Evolutionary conservation across 2,329 filamentous ascomycete species (phyloP).

Genomic region (Ceratocystiopsis minuta): DNA sequence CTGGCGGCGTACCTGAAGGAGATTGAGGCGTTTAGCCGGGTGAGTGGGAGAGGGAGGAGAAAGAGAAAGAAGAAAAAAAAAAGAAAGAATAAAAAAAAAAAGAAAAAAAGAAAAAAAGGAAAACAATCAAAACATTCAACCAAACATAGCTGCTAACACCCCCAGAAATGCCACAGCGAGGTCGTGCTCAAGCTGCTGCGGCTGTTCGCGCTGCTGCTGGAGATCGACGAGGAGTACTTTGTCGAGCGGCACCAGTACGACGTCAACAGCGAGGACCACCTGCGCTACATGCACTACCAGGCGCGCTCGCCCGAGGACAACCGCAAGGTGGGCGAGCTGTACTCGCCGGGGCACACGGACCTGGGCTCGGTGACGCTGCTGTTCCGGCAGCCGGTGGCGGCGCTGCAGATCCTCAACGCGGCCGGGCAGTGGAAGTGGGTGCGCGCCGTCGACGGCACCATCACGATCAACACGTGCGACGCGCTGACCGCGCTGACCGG

Average conservation of each 20-base stretch:
- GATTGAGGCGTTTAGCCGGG: conserved; percentile 31
- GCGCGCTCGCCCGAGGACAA: conserved; percentile 18
- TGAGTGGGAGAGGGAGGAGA: neutral
- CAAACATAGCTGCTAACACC: too few species aligned
- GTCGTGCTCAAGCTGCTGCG: conserved; percentile 34
- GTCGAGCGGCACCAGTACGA: conserved; percentile 37
- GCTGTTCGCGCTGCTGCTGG: conserved; percentile 40
- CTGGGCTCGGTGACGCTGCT: conserved; percentile 33
- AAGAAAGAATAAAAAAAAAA: neutral
- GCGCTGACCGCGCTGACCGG: conserved; percentile 25
- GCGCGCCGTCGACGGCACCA: conserved; percentile 23
- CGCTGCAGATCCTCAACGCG: conserved; percentile 27
- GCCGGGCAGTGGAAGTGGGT: conserved; percentile 26
- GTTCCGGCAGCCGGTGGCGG: conserved; percentile 35
- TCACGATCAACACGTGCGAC: conserved; percentile 29
- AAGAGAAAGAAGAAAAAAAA: neutral
- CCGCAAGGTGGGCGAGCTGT: conserved; percentile 13
- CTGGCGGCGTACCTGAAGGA: conserved; percentile 29
- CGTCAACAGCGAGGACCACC: conserved; percentile 33
- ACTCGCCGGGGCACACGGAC: conserved; percentile 28
- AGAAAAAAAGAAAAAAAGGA: neutral
- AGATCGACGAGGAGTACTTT: conserved; percentile 39
- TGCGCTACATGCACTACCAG: conserved; percentile 41
- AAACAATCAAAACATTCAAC: neutral
- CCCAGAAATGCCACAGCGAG: conserved; percentile 24